phyloP scores from a whole-genome alignment of 2,329 filamentous ascomycete species.

The Aspergillus fijiensis region DNA sequence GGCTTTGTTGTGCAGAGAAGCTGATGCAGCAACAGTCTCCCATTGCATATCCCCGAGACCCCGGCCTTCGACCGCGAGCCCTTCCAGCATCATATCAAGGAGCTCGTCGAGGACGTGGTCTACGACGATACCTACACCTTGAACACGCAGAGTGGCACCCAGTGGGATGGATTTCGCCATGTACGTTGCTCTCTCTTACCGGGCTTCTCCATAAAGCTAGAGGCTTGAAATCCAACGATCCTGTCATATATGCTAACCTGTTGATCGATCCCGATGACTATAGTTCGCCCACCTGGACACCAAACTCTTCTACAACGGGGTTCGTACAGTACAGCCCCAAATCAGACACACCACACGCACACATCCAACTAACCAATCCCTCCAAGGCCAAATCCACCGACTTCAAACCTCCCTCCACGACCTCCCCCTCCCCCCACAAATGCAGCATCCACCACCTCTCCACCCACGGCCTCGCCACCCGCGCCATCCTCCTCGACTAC shows the following conservation, averaged over 20 bases:
- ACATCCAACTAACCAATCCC: neutral
- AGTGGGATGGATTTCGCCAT: conserved; percentile 54
- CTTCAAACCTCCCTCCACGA: conserved; percentile 29
- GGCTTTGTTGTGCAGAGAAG: neutral
- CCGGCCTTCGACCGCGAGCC: conserved; percentile 54
- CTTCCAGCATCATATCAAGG: conserved; percentile 58
- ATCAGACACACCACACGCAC: too few relatives aligned
- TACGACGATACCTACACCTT: conserved; percentile 49
- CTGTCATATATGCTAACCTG: neutral
- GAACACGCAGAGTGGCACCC: conserved; percentile 52
- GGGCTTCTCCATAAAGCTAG: neutral
- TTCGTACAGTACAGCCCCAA: conserved; percentile 14
- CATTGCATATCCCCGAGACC: conserved; percentile 52
- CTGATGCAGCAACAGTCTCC: conserved; percentile 41
- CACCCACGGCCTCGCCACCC: conserved; percentile 43
- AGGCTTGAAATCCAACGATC: too few relatives aligned
- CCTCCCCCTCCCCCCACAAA: conserved; percentile 27
- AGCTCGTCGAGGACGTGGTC: conserved; percentile 33
- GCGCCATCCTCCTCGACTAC: conserved; percentile 46
- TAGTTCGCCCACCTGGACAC: conserved; percentile 41
- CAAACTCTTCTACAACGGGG: conserved; percentile 44
- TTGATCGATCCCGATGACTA: neutral
- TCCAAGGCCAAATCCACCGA: conserved; percentile 35
- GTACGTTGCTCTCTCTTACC: conserved; percentile 21
- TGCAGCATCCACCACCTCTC: conserved; percentile 47